These are phyloP conservation scores for Fraxinus excelsior DNA, from an alignment of 257 asterid genomes.

Conservation along the genomic window DNA sequence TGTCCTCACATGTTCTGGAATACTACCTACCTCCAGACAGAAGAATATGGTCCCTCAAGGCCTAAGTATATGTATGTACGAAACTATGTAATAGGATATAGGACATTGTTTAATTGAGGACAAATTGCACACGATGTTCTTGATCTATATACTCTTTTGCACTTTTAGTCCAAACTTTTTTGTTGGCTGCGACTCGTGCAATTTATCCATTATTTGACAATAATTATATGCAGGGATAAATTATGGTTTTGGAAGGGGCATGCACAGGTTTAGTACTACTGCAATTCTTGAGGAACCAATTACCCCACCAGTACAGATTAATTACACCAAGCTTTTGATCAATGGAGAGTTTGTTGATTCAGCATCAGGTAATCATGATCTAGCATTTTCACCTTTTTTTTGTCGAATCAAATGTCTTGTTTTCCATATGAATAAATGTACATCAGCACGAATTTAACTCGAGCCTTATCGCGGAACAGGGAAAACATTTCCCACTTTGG, in stretches of 20 bases:
- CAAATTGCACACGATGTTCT: neutral
- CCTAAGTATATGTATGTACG: too few relatives aligned
- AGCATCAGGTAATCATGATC: constrained; percentile 59
- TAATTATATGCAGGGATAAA: constrained; percentile 51
- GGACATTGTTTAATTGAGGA: neutral
- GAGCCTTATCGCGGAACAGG: constrained; percentile 42
- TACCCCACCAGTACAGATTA: constrained; percentile 70
- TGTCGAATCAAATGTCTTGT: neutral
- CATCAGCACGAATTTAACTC: constrained; percentile 10
- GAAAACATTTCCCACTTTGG: constrained; percentile 81
- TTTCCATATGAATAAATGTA: neutral
- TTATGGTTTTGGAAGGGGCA: constrained; percentile 41
- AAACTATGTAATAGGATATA: too few relatives aligned
- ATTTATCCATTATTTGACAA: neutral
- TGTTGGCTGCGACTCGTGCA: neutral
- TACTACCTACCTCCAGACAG: too few relatives aligned
- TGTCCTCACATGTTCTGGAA: too few relatives aligned
- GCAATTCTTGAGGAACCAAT: constrained; percentile 72
- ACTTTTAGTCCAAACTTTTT: neutral
- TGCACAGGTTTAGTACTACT: constrained; percentile 58
- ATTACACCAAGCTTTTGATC: constrained; percentile 75
- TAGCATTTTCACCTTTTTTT: neutral
- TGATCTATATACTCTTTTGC: neutral
- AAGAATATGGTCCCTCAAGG: too few relatives aligned
- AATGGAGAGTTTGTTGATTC: constrained; percentile 88